phyloP scores from a whole-genome alignment of 2,329 filamentous ascomycete species.

The Ascomycota sp. region DNA sequence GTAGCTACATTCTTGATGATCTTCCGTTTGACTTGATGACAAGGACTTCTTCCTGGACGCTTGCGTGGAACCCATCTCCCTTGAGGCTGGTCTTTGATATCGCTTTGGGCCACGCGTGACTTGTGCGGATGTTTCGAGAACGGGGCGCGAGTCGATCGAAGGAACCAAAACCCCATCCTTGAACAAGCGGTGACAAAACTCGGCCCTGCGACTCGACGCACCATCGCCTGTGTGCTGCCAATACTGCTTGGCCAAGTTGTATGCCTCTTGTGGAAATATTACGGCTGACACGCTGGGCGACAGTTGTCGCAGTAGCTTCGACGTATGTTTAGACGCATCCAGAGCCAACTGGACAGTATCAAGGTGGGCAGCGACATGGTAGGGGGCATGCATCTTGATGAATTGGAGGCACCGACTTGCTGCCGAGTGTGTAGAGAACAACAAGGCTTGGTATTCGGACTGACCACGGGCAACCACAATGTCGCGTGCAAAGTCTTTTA shows the following conservation, averaged over 20 bases:
- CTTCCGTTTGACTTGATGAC: neutral
- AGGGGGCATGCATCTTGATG: constrained; percentile 37
- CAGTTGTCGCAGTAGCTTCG: constrained; percentile 31
- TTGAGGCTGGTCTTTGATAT: neutral
- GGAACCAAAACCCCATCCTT: constrained; percentile 39
- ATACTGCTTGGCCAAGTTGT: constrained; percentile 67
- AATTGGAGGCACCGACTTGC: constrained; percentile 62
- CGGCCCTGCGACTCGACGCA: constrained; percentile 73
- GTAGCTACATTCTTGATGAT: constrained; percentile 43
- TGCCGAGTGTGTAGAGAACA: constrained; percentile 55
- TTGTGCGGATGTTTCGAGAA: too few species aligned
- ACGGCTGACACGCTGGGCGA: constrained; percentile 47
- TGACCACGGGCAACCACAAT: constrained; percentile 45
- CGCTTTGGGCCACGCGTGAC: too few species aligned
- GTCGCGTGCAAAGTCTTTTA: constrained; percentile 49
- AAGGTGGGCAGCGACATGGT: constrained; percentile 26
- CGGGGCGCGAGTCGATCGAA: too few species aligned
- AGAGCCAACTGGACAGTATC: constrained; percentile 43
- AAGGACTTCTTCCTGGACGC: neutral
- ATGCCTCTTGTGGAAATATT: constrained; percentile 46
- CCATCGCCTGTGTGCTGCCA: constrained; percentile 96
- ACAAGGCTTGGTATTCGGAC: constrained; percentile 47
- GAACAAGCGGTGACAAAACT: constrained; percentile 66
- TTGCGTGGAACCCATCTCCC: neutral
- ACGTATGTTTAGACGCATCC: constrained; percentile 28